Conservation (phyloP, 2,329 filamentous ascomycete species). For the Neurospora sp. region DNA sequence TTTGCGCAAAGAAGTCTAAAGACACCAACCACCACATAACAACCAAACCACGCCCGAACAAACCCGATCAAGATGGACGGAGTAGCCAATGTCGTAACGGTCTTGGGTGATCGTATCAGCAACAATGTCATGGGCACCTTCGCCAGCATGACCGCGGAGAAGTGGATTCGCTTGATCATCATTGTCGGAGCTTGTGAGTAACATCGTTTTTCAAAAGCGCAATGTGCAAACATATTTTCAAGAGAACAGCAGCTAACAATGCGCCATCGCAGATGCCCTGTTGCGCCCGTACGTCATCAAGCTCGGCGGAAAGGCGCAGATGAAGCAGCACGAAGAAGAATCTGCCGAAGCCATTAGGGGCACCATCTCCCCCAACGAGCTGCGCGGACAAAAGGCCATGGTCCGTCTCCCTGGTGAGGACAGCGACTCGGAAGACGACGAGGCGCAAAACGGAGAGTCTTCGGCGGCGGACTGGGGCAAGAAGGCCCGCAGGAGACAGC, state of each 20-base stretch:
- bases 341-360: constrained; percentile 29
- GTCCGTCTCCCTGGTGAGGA: constrained; percentile 43
- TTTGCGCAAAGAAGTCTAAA: neutral
- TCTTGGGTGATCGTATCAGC: constrained; percentile 25
- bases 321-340: constrained; percentile 50
- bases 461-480: constrained; percentile 55
- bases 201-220: neutral
- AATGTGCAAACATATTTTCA: neutral
- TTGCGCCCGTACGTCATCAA: constrained; percentile 66
- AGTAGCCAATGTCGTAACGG: constrained; percentile 17
- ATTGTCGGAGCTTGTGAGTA: constrained; percentile 53
- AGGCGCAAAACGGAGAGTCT: constrained; percentile 31
- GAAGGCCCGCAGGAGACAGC: constrained; percentile 59
- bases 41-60: neutral
- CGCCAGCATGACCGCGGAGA: constrained; percentile 38
- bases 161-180: constrained; percentile 58
- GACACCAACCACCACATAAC: neutral
- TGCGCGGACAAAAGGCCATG: constrained; percentile 38
- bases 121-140: constrained; percentile 42
- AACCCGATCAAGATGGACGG: constrained; percentile 16
- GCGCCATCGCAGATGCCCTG: constrained; percentile 32
- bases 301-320: constrained; percentile 51
- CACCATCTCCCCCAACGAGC: constrained; percentile 52
- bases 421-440: constrained; percentile 40
- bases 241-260: neutral